Conservation (phyloP, 306 rosid genomes). For the Medicago lupulina region DNA sequence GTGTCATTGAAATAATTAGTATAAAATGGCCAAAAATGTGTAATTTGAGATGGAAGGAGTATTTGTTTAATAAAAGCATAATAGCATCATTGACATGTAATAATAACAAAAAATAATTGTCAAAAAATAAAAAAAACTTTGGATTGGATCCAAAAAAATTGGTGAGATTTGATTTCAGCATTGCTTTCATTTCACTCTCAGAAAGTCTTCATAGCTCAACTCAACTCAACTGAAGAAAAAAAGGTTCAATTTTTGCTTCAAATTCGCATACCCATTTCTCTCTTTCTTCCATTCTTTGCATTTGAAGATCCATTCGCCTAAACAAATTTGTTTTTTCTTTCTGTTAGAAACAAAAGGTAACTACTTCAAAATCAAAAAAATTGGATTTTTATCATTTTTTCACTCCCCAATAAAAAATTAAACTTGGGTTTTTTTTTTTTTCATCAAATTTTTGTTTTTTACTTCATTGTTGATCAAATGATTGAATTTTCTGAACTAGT, state of each 20-base stretch:
- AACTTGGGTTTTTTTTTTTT: conserved; percentile 9
- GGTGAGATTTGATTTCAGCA: conserved; percentile 5
- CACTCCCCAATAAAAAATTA: neutral
- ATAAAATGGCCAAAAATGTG: too few species aligned
- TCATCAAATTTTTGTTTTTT: conserved; percentile 2
- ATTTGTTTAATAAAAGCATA: too few species aligned
- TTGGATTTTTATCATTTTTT: conserved; percentile 12
- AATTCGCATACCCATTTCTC: conserved; percentile 42
- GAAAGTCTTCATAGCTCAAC: conserved; percentile 36
- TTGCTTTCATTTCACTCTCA: neutral
- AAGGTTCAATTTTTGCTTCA: conserved; percentile 38
- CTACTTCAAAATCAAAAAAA: conserved; percentile 22
- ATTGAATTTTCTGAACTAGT: conserved; percentile 20
- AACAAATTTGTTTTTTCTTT: conserved; percentile 12
- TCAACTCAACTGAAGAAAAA: neutral
- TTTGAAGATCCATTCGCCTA: conserved; percentile 45
- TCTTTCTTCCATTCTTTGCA: conserved; percentile 38
- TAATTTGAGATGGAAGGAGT: too few species aligned
- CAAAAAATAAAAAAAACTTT: neutral
- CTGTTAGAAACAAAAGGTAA: conserved; percentile 19
- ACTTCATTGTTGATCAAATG: conserved; percentile 38
- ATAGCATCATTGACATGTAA: too few species aligned
- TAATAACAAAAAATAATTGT: too few species aligned
- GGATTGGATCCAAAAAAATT: conserved; percentile 43
- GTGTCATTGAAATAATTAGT: too few species aligned